Base-by-base conservation (phyloP, 495 filamentous ascomycete genomes). In the Hyaloscypha bicolor region DNA sequence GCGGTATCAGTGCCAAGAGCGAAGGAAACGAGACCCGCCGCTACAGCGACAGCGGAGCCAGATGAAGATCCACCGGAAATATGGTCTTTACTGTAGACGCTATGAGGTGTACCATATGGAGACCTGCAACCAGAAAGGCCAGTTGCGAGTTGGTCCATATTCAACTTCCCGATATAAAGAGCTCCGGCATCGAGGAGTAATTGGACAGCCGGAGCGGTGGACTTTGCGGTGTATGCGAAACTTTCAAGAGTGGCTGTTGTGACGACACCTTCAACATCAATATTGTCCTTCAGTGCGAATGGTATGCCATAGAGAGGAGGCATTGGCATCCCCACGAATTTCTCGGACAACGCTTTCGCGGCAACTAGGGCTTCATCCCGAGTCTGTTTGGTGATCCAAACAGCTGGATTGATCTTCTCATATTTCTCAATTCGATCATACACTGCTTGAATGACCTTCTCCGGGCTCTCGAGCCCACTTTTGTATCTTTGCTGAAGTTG, bases 71-170 rank as follows among this genome's bases (percentile, higher is more conserved):
- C 87, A 53, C 87, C 87, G 9, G 84, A 84, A 35, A 89, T 85
- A 69, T 86, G 84, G n/a, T 80, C 75, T 42, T 77, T 75, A 72
- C 85, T 81, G 67, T 79, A 84, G 30, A 86, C 77, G 25, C 79
- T 84, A 42, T 79, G 76, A 3, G 82, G 80, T 35, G 77, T 79
- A 1, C 88, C 88, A 66, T 87, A 89, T 0, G 88, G 88, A 11
- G 86, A 88, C 8, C 88, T 86, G 58, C 85, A 83, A n/a, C 82
- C 84, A 0, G 81, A 71, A 4, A 88, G 76, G 12, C 88, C 88
- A 0, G 88, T 91, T 19, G 87, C 88, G 9, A 90, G 78, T 73
- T 90, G 88, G 74, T 91, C 88, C 31, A 91, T 80, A 69, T 91
- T 90, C 9, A 83, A 81, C 71, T 91, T 91, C 29, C 88, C 88